Evolutionary conservation across 1,284 basidiomycete species (phyloP), one percentile per base, ranked within the genome.

Genomic region (Cryptococcus hybrid): DNA sequence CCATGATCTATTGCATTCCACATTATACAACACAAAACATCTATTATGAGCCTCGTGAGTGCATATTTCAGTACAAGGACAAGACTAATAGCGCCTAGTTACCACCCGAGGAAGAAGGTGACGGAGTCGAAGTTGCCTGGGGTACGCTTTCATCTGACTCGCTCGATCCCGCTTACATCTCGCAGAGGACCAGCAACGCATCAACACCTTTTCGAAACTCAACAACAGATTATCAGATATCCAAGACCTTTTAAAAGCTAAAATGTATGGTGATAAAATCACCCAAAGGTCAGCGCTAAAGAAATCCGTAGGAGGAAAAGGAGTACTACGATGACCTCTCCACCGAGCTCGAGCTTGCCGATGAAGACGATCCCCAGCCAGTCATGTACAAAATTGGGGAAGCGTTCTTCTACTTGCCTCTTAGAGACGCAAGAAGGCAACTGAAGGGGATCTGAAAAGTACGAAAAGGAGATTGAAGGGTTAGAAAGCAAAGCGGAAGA

Each of bases 341-440:
- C 2, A 89, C 86, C 59, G 92, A 98, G 70, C 82, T 97, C 13
- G 92, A 97, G 75, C 84, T 97, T 13, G 86, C 87, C 1, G 92
- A 96, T 62, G 90, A 93, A 65, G 88, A 90, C 59, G 83, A 89
- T 59, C 86, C 89, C 59, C 83, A 89, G 59, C 81, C 81, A 1
- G 84, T 95, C 5, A 73, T 92, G 87, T 98, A 97, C 82, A 89
- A 87, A 77, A 82, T 96, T 46, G 92, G 92, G 68, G 92, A 97
- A 73, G 82, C 91, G 0, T 97, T 95, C 77, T 81, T 96, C 36
- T 86, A 90, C 65, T 80, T 99, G 52, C 80, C 86, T 0, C 85
- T 89, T 43, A 60, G 81, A 0, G 84, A 84, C 7, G 94, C 93
- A 0, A 80, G 89, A 64, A 84, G 85, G 68, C 85, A 88, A 51